Evolutionary conservation across 1,284 basidiomycete genomes (phyloP).

Genomic region (Ustilago bromivora): DNA sequence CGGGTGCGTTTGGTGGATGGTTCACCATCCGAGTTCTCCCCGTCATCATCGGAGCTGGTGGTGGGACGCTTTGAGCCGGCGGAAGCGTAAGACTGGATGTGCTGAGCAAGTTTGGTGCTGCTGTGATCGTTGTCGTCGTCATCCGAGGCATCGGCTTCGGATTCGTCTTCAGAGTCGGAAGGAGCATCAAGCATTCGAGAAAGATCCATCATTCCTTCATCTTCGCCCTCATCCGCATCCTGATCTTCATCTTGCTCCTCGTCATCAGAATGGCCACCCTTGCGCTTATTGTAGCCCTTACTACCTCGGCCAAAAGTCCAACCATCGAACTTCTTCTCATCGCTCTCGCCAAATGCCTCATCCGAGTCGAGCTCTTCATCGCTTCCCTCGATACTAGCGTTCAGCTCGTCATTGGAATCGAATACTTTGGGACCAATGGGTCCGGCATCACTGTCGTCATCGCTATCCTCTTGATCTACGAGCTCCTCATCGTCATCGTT

Average conservation of each 20-base stretch:
- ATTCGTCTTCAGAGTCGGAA: constrained; percentile 34
- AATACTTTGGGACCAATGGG: constrained; percentile 55
- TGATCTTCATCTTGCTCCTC: constrained; percentile 32
- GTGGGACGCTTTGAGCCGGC: constrained; percentile 32
- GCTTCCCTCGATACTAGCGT: constrained; percentile 51
- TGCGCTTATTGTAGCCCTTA: constrained; percentile 20
- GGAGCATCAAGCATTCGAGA: constrained; percentile 63
- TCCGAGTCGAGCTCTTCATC: constrained; percentile 68
- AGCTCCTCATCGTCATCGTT: constrained; percentile 17
- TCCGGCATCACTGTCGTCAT: constrained; percentile 17
- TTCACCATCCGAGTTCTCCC: constrained; percentile 26
- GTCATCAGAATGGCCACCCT: constrained; percentile 5
- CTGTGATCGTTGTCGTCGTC: constrained; percentile 37
- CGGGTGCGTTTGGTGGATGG: constrained; percentile 73
- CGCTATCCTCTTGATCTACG: constrained; percentile 24
- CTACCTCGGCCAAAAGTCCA: constrained; percentile 42
- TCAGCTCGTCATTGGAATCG: constrained; percentile 57
- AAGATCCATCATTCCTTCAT: constrained; percentile 62
- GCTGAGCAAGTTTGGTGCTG: constrained; percentile 38
- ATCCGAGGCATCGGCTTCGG: constrained; percentile 19
- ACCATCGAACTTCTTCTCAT: constrained; percentile 61
- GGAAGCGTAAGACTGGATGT: constrained; percentile 41
- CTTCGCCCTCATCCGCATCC: constrained; percentile 55
- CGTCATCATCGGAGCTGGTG: constrained; percentile 14
- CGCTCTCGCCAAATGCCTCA: constrained; percentile 67